Conservation (phyloP, 139 green algal species). For the Coelastrella sp. region DNA sequence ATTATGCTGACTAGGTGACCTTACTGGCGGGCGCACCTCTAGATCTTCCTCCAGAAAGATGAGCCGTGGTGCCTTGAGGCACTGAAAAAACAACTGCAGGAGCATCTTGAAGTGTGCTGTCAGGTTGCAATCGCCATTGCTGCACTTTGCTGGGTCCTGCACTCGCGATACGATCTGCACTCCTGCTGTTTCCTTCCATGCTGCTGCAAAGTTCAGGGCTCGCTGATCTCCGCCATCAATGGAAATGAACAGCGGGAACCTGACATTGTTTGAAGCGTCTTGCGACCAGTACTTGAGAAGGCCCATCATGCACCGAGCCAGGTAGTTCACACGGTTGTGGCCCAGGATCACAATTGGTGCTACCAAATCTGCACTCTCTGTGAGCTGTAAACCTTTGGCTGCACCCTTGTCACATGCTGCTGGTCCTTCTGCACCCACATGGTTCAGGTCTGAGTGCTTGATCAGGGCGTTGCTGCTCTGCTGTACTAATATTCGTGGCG, state of each 20-base stretch:
- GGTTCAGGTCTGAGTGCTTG: not conserved
- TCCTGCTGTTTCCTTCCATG: not conserved
- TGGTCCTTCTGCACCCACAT: not conserved
- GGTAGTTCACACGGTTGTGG: conserved; percentile 15
- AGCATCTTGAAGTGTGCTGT: conserved; percentile 36
- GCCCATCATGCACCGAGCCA: not conserved
- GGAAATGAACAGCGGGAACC: conserved; percentile 68
- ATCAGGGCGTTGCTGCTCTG: not conserved
- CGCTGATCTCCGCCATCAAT: conserved; percentile 58
- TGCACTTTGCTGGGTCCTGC: not conserved
- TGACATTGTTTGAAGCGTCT: not conserved
- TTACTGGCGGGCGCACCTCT: not conserved
- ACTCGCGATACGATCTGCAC: not conserved
- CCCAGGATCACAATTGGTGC: not conserved
- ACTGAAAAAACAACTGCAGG: conserved; percentile 38
- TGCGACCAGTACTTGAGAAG: not conserved
- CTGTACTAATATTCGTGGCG: not conserved
- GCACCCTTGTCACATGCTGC: not conserved
- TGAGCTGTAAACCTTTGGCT: not conserved
- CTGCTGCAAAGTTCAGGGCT: conserved; percentile 1
- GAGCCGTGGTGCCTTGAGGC: conserved; percentile 6
- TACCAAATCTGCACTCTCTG: not conserved
- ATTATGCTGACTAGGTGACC: no score
- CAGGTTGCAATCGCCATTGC: not conserved
- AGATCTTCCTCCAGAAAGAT: conserved; percentile 72